phyloP scores from a whole-genome alignment of 176 grass and related monocot species.

The Guadua angustifolia region DNA sequence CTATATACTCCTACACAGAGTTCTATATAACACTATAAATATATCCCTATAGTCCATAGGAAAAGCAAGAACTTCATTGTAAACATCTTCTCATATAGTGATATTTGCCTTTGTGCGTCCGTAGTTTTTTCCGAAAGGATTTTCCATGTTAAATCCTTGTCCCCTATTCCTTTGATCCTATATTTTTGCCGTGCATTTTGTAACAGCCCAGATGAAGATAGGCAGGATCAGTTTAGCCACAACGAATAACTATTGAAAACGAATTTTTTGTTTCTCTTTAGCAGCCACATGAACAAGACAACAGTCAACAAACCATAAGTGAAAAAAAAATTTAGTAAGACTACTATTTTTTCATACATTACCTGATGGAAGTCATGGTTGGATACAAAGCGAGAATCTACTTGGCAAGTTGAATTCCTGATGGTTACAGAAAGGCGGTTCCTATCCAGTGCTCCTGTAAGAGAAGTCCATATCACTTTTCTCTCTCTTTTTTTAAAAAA shows the following conservation, averaged over 20 bases:
- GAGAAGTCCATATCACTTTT: slow-evolving; percentile 37
- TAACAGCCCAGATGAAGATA: background rate
- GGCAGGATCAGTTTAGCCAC: background rate
- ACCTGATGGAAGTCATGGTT: slow-evolving; percentile 92
- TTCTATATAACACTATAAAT: too few relatives aligned
- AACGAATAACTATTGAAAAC: background rate
- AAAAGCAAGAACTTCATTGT: too few relatives aligned
- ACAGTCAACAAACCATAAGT: background rate
- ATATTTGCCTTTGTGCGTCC: too few relatives aligned
- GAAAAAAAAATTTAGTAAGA: background rate
- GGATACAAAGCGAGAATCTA: slow-evolving; percentile 83
- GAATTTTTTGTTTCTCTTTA: background rate
- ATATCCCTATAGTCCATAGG: too few relatives aligned
- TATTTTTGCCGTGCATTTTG: too few relatives aligned
- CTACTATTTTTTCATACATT: slow-evolving; percentile 41
- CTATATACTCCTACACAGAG: too few relatives aligned
- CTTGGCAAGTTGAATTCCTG: slow-evolving; percentile 65
- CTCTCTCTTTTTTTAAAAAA: background rate
- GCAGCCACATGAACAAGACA: slow-evolving; percentile 12
- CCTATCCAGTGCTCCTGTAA: slow-evolving; percentile 73
- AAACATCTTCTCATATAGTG: too few relatives aligned
- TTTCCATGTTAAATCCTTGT: too few relatives aligned
- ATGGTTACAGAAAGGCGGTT: slow-evolving; percentile 77
- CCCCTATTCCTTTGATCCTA: too few relatives aligned
- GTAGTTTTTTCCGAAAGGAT: too few relatives aligned